A percentile compares a stretch with the other conserved stretches of the same genome.
These are phyloP conservation scores for Kodamaea alishanica DNA, from an alignment of 1,139 yeast genomes.

Conservation along the genomic window DNA sequence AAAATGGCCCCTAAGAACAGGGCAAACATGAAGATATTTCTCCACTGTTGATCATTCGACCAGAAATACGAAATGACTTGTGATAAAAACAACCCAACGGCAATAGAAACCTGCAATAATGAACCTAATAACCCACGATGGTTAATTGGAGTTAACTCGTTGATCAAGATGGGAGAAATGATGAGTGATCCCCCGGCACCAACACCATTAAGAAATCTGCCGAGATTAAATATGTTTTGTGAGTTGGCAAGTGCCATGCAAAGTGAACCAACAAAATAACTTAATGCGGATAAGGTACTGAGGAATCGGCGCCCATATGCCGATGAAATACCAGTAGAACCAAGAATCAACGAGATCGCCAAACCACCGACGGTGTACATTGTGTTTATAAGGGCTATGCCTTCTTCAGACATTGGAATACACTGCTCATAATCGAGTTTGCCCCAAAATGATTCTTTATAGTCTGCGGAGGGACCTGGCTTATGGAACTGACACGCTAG, in stretches of 20 bases:
- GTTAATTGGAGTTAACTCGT: constrained; percentile 36
- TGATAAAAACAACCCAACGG: constrained; percentile 33
- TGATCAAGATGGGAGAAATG: constrained; percentile 36
- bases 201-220: constrained; percentile 33
- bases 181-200: constrained; percentile 40
- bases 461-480: constrained; percentile 22
- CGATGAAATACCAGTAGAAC: constrained; percentile 24
- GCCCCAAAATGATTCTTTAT: constrained; percentile 28
- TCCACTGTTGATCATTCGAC: constrained; percentile 37
- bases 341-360: constrained; percentile 30
- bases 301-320: constrained; percentile 26
- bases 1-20: constrained; percentile 25
- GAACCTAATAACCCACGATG: constrained; percentile 40
- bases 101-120: constrained; percentile 34
- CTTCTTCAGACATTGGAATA: constrained; percentile 23
- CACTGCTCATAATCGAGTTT: constrained; percentile 25
- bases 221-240: constrained; percentile 19
- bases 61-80: constrained; percentile 32
- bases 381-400: constrained; percentile 31
- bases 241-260: constrained; percentile 25
- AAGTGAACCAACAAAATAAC: constrained; percentile 27
- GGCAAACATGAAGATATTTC: constrained; percentile 28
- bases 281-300: constrained; percentile 24
- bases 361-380: constrained; percentile 40
- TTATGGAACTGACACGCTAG: constrained; percentile 42